phyloP scores from a whole-genome alignment of 1,284 basidiomycete species.

The Moniliella sp. region DNA sequence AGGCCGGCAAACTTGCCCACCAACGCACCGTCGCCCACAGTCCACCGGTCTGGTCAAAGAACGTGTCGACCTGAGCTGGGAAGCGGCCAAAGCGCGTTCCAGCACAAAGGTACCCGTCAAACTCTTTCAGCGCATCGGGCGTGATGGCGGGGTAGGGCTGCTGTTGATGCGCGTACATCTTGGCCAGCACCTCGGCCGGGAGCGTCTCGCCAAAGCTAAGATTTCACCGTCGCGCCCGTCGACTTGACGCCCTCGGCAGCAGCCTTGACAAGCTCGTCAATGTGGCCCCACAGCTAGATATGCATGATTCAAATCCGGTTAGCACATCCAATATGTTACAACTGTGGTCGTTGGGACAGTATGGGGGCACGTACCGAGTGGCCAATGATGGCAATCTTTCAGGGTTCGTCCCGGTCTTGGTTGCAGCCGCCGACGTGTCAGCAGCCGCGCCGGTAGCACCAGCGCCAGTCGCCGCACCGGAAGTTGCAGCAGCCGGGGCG shows the following conservation, averaged over 20 bases:
- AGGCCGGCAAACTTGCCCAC: constrained; percentile 55
- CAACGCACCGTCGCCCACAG: constrained; percentile 54
- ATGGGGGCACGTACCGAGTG: too few species aligned
- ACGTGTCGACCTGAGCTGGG: constrained; percentile 39
- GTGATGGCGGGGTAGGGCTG: constrained; percentile 50
- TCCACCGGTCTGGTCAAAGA: constrained; percentile 53
- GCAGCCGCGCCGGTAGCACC: too few species aligned
- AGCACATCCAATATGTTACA: too few species aligned
- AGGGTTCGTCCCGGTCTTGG: too few species aligned
- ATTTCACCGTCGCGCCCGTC: constrained; percentile 51
- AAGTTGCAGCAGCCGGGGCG: too few species aligned
- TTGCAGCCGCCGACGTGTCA: too few species aligned
- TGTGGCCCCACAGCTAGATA: too few species aligned
- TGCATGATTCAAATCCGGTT: too few species aligned
- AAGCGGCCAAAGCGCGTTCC: constrained; percentile 35
- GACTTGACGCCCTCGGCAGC: constrained; percentile 50
- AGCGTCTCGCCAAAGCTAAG: constrained; percentile 66
- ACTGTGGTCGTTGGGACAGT: too few species aligned
- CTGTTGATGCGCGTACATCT: constrained; percentile 47
- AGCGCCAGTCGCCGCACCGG: too few species aligned
- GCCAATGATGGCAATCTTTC: too few species aligned
- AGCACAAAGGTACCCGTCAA: constrained; percentile 45
- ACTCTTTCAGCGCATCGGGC: constrained; percentile 44
- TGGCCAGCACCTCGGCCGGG: constrained; percentile 49
- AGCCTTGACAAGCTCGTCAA: constrained; percentile 49